These are phyloP conservation scores for Aspergillus leporis DNA, from an alignment of 495 filamentous ascomycete species.

Conservation along the genomic window DNA sequence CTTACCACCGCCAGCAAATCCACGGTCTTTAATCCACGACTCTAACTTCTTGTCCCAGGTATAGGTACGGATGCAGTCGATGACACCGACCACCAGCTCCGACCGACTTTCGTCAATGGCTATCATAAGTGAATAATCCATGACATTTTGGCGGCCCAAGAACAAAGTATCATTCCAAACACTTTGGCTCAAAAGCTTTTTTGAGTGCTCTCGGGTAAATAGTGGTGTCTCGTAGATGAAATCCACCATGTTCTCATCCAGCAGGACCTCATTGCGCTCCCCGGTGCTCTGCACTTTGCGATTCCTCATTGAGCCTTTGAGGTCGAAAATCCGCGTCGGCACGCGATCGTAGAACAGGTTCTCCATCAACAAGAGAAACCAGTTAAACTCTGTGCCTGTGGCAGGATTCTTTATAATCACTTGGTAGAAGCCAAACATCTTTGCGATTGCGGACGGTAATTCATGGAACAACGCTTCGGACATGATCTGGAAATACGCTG, in stretches of 20 bases:
- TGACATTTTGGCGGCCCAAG: constrained; percentile 87
- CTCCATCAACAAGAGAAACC: constrained; percentile 94
- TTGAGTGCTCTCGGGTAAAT: constrained; percentile 90
- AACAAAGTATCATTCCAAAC: constrained; percentile 97
- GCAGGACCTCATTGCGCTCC: constrained; percentile 90
- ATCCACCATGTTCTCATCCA: constrained; percentile 99
- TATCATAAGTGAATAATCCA: constrained; percentile 99
- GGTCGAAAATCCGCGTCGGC: constrained; percentile 90
- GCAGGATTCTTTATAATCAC: constrained; percentile 92
- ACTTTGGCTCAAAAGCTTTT: constrained; percentile 78
- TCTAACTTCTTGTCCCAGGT: constrained; percentile 99
- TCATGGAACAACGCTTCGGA: constrained; percentile 94
- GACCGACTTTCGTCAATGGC: constrained; percentile 87
- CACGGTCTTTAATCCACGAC: constrained; percentile 96
- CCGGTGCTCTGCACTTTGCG: constrained; percentile 93
- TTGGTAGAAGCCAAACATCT: constrained; percentile 99
- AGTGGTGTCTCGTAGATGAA: constrained; percentile 97
- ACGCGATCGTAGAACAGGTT: constrained; percentile 97
- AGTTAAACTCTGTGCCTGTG: constrained; percentile 92
- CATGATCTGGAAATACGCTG: constrained; percentile 97
- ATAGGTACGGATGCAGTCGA: constrained; percentile 97
- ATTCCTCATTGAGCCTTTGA: constrained; percentile 98
- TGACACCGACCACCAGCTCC: constrained; percentile 95
- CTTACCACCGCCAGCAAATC: constrained; percentile 78
- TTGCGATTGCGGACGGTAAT: constrained; percentile 93